phyloP scores from a whole-genome alignment of 768 basidiomycete species.

The Leccinum ochraceum region DNA sequence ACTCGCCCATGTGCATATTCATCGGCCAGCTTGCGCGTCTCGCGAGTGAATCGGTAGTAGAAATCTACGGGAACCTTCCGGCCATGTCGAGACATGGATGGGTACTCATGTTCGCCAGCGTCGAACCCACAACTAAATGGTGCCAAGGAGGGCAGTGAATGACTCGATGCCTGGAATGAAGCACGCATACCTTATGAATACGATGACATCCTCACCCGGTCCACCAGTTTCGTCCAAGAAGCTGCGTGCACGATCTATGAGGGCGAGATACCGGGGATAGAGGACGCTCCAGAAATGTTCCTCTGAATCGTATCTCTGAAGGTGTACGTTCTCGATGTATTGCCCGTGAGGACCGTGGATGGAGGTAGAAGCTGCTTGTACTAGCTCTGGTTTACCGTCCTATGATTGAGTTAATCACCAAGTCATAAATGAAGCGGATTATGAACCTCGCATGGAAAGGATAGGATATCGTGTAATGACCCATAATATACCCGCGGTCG shows the following conservation, averaged over 20 bases:
- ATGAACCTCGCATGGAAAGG: conserved; percentile 87
- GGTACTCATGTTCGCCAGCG: conserved; percentile 88
- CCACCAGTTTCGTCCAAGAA: conserved; percentile 73
- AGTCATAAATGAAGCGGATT: neutral
- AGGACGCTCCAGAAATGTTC: conserved; percentile 38
- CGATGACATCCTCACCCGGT: conserved; percentile 65
- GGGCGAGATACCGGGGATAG: conserved; percentile 60
- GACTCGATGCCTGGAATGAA: neutral
- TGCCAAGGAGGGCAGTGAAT: neutral
- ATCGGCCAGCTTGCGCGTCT: conserved; percentile 66
- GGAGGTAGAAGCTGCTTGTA: conserved; percentile 77
- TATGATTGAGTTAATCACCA: conserved; percentile 31
- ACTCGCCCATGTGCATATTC: conserved; percentile 65
- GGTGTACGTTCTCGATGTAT: conserved; percentile 32
- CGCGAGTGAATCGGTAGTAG: conserved; percentile 79
- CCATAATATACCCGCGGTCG: conserved; percentile 81
- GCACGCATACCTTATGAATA: conserved; percentile 79
- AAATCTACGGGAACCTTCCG: conserved; percentile 89
- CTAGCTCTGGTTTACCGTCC: conserved; percentile 77
- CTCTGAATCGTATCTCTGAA: conserved; percentile 17
- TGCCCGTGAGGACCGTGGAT: conserved; percentile 21
- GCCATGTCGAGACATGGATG: conserved; percentile 88
- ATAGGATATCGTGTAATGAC: conserved; percentile 90
- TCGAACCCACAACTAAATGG: conserved; percentile 84
- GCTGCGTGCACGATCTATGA: conserved; percentile 66